Evolutionary conservation across 495 filamentous ascomycete genomes (phyloP).

Genomic region (Lepidopterella palustris): DNA sequence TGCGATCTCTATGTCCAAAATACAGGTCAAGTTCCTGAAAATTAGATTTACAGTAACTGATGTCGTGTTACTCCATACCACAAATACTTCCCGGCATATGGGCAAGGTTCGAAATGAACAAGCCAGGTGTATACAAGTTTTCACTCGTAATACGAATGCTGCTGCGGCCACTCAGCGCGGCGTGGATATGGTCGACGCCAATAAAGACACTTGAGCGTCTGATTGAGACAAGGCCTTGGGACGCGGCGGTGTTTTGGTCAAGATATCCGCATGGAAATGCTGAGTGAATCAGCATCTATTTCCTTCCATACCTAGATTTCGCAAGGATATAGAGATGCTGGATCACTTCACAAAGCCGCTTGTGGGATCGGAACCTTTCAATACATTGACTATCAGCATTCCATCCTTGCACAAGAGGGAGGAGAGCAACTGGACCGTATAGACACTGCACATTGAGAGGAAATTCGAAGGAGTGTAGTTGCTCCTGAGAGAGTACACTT

Average conservation of each 20-base stretch:
- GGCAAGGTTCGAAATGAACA: slow-evolving; percentile 35
- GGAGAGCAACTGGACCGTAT: not conserved
- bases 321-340: not conserved
- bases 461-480: slow-evolving; percentile 44
- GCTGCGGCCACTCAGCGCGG: slow-evolving; percentile 26
- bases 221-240: slow-evolving; percentile 23
- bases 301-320: not conserved
- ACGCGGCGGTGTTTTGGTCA: slow-evolving; percentile 23
- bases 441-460: slow-evolving; percentile 42
- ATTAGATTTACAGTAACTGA: not conserved
- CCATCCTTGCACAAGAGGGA: not conserved
- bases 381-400: slow-evolving; percentile 32
- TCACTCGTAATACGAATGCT: slow-evolving; percentile 37
- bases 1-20: slow-evolving; percentile 21
- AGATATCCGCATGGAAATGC: slow-evolving; percentile 14
- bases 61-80: slow-evolving; percentile 22
- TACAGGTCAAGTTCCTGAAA: slow-evolving; percentile 23
- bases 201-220: too few species aligned
- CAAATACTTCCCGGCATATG: slow-evolving; percentile 38
- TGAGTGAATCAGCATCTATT: slow-evolving; percentile 10
- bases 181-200: slow-evolving; percentile 2
- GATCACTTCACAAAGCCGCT: slow-evolving; percentile 23
- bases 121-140: slow-evolving; percentile 32
- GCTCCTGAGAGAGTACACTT: slow-evolving; percentile 39
- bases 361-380: slow-evolving; percentile 34